A percentile compares a stretch with the other conserved stretches of the same genome.
These are phyloP conservation scores for Jacaranda copaia DNA, from an alignment of 257 asterid species.

Conservation along the genomic window DNA sequence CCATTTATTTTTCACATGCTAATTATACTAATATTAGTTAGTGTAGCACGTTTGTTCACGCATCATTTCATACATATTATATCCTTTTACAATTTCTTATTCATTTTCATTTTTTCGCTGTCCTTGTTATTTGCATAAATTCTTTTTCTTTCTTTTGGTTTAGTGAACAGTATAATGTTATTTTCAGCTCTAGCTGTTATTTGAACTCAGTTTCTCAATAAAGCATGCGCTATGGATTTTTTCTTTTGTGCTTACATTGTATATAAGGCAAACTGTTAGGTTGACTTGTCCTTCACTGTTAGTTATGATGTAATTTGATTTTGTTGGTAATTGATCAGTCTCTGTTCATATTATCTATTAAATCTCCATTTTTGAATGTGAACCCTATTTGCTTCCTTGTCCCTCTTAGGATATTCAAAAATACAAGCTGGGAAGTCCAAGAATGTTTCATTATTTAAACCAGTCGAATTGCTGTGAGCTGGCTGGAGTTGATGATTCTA, in stretches of 20 bases:
- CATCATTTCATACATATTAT: background rate
- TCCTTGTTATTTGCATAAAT: background rate
- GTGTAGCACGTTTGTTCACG: no score
- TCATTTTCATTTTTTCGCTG: background rate
- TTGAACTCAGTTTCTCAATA: background rate
- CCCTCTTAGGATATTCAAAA: slow-evolving; percentile 67
- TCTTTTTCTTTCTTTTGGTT: background rate
- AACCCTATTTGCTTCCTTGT: slow-evolving; percentile 36
- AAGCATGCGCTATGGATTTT: background rate
- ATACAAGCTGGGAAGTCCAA: slow-evolving; percentile 85
- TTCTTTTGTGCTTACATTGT: background rate
- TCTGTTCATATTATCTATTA: no score
- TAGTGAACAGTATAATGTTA: background rate
- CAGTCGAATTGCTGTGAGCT: slow-evolving; percentile 86
- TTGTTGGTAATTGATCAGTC: no score
- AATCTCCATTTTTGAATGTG: background rate
- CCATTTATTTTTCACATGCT: no score
- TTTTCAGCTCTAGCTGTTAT: background rate
- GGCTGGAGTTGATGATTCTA: slow-evolving; percentile 82
- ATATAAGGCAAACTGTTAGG: slow-evolving; percentile 44
- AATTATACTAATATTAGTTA: no score
- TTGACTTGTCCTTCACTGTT: no score
- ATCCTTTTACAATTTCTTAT: no score
- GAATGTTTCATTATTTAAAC: slow-evolving; percentile 91
- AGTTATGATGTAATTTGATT: no score